Percentiles rank a stretch among this genome's conserved stretches.
Evolutionary conservation across 2,329 filamentous ascomycete genomes (phyloP).

Genomic region (Stagonosporopsis vannaccii): DNA sequence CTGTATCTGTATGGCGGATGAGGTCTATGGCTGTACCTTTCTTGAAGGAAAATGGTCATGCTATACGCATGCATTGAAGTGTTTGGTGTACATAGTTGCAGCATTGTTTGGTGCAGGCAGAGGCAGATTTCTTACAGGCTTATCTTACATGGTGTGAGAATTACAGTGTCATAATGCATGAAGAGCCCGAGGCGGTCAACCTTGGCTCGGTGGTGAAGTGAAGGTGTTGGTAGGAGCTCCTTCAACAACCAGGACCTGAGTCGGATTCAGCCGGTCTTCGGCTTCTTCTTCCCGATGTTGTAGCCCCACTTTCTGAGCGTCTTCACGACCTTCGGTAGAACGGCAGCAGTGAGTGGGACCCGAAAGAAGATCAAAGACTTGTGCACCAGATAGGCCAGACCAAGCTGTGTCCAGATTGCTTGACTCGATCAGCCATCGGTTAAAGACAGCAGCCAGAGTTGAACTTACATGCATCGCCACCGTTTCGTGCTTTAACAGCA

Average conservation of each 20-base stretch:
- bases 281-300: constrained; percentile 83
- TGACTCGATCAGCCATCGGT: constrained; percentile 6
- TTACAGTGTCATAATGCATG: constrained; percentile 21
- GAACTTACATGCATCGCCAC: constrained; percentile 75
- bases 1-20: neutral
- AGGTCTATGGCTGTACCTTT: neutral
- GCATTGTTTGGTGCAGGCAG: neutral
- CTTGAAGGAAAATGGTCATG: neutral
- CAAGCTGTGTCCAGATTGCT: constrained; percentile 84
- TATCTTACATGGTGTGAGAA: constrained; percentile 18
- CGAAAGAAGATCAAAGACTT: constrained; percentile 97
- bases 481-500: constrained; percentile 62
- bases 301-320: constrained; percentile 87
- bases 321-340: constrained; percentile 95
- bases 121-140: constrained; percentile 9
- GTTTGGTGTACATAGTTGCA: neutral
- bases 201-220: constrained; percentile 1
- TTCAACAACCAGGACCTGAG: neutral
- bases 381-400: constrained; percentile 94
- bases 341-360: constrained; percentile 88
- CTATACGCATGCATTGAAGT: neutral
- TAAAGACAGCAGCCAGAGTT: neutral
- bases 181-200: neutral
- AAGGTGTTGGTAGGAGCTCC: neutral
- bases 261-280: constrained; percentile 32